A percentile compares a stretch with the other conserved stretches of the same genome.
Evolutionary conservation across 805 yeast genomes (phyloP).

Genomic region (Brettanomyces custersianus): DNA sequence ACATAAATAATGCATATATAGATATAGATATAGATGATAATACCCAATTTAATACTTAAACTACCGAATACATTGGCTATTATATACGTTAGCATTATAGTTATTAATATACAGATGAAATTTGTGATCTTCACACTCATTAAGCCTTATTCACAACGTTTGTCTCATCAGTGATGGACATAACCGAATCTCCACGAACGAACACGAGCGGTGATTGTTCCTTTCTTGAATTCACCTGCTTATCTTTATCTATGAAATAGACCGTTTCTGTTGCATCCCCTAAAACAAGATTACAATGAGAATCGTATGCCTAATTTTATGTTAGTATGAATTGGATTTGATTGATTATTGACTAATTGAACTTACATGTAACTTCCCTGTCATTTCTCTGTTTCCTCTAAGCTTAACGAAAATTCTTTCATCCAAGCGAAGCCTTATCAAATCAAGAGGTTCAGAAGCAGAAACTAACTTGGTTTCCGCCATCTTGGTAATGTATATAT

Average conservation of each 20-base stretch:
- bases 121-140: background rate
- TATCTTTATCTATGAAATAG: slow-evolving; percentile 43
- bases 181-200: slow-evolving; percentile 96
- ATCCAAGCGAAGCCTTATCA: slow-evolving; percentile 77
- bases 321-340: background rate
- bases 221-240: slow-evolving; percentile 32
- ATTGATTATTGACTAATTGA: background rate
- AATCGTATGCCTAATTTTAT: slow-evolving; percentile 62
- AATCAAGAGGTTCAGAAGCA: slow-evolving; percentile 75
- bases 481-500: no score
- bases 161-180: slow-evolving; percentile 47
- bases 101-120: slow-evolving; percentile 3
- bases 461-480: slow-evolving; percentile 10
- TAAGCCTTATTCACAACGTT: slow-evolving; percentile 9
- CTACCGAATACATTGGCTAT: background rate
- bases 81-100: no score
- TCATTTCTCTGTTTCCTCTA: slow-evolving; percentile 88
- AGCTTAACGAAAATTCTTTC: slow-evolving; percentile 82
- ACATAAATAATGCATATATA: background rate
- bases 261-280: slow-evolving; percentile 88
- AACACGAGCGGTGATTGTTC: slow-evolving; percentile 81
- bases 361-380: slow-evolving; percentile 75
- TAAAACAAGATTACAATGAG: slow-evolving; percentile 92
- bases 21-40: background rate
- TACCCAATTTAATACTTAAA: background rate